These are phyloP conservation scores for Neofusicoccum ribis DNA, from an alignment of 2,329 filamentous ascomycete genomes.

Conservation along the genomic window DNA sequence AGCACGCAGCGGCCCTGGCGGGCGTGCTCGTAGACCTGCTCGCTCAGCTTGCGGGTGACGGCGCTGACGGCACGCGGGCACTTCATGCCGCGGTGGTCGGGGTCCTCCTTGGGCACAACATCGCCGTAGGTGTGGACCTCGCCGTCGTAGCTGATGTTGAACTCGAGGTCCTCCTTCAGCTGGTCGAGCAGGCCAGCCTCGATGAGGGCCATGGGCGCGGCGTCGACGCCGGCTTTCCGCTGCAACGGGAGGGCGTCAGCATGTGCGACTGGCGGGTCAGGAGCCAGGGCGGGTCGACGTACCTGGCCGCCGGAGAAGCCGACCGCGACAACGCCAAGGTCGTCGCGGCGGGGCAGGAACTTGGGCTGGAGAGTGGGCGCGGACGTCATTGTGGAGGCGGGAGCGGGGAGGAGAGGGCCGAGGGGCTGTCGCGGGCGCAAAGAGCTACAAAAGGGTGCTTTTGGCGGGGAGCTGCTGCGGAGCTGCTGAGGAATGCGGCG, in stretches of 20 bases:
- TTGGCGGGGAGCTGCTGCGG: neutral
- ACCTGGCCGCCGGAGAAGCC: constrained; percentile 97
- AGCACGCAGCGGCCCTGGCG: constrained; percentile 81
- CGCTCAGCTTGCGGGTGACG: constrained; percentile 75
- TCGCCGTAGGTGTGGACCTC: constrained; percentile 80
- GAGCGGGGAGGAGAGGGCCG: neutral
- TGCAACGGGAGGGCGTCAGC: constrained; percentile 39
- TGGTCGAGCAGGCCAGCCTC: constrained; percentile 82
- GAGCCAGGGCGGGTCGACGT: constrained; percentile 28
- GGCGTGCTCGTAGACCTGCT: constrained; percentile 86
- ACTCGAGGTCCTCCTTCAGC: constrained; percentile 81
- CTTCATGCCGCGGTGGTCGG: constrained; percentile 89
- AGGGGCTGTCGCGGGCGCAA: neutral
- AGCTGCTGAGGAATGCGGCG: neutral
- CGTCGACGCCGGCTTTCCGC: constrained; percentile 91
- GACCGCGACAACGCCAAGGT: constrained; percentile 90
- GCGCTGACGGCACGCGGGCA: constrained; percentile 82
- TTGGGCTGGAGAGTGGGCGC: constrained; percentile 64
- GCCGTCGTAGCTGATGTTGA: constrained; percentile 82
- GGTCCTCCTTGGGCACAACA: constrained; percentile 69
- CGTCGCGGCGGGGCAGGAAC: constrained; percentile 76
- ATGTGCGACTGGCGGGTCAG: constrained; percentile 9
- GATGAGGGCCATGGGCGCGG: constrained; percentile 84
- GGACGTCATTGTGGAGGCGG: constrained; percentile 47
- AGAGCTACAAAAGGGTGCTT: neutral